Conservation (phyloP, 2,329 filamentous ascomycete genomes). For the Ceratocystis huliohia region DNA sequence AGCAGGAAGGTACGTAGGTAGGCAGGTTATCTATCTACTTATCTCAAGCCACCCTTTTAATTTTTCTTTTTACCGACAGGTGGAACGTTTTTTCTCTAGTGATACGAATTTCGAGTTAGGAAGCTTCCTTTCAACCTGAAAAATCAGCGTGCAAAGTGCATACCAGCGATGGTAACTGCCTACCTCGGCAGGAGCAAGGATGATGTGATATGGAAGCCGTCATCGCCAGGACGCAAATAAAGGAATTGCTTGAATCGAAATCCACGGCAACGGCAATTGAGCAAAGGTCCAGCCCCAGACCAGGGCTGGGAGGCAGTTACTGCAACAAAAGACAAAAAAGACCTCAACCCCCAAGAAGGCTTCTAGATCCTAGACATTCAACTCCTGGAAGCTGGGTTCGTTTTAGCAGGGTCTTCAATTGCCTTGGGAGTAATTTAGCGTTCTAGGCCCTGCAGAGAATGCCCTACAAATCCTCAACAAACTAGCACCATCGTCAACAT, state of each 20-base stretch:
- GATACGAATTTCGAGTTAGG: not conserved
- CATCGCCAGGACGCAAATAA: not conserved
- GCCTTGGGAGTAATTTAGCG: not conserved
- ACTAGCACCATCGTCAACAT: not conserved
- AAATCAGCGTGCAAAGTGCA: not conserved
- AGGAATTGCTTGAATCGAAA: conserved; percentile 1
- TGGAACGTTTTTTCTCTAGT: not conserved
- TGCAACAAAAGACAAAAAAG: not conserved
- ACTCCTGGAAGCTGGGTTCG: not conserved
- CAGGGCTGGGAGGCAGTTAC: conserved; percentile 4
- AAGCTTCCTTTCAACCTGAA: not conserved
- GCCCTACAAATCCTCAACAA: conserved; percentile 3
- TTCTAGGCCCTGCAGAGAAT: not conserved
- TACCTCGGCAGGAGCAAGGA: conserved; percentile 16
- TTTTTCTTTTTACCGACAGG: not conserved
- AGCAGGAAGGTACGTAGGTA: not conserved
- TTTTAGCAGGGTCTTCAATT: not conserved
- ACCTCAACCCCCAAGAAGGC: conserved; percentile 1
- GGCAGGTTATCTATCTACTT: not conserved
- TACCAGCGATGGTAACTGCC: not conserved
- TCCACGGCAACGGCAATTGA: conserved; percentile 1
- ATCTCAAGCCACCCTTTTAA: not conserved
- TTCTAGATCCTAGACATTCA: not conserved
- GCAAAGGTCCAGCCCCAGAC: conserved; percentile 2
- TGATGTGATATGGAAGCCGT: not conserved